Conservation (phyloP, 2,329 filamentous ascomycete genomes). For the Venturia nashicola region DNA sequence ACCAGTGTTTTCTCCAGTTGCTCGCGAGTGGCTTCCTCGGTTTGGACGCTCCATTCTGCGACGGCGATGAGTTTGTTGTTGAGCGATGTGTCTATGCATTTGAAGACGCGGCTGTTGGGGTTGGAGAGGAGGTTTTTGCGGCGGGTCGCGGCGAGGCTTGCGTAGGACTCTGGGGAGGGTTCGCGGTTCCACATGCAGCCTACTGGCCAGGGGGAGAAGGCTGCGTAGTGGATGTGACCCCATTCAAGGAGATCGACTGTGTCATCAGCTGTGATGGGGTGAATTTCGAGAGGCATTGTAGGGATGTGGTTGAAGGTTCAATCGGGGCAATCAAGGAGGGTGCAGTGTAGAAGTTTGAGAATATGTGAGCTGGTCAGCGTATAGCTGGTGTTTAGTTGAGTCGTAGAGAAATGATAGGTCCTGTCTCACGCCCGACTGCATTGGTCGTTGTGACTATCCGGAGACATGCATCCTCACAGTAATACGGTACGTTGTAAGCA, state of each 20-base stretch:
- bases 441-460: neutral
- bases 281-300: conserved; percentile 24
- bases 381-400: neutral
- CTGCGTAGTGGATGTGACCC: conserved; percentile 17
- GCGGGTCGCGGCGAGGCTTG: conserved; percentile 4
- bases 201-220: conserved; percentile 15
- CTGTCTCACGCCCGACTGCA: neutral
- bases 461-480: neutral
- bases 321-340: neutral
- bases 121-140: neutral
- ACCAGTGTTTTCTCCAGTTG: conserved; percentile 18
- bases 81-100: conserved; percentile 21
- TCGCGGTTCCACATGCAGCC: conserved; percentile 17
- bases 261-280: conserved; percentile 14
- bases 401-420: neutral
- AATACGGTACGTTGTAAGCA: too few relatives aligned
- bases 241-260: conserved; percentile 19
- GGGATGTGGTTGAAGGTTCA: neutral
- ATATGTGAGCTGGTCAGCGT: neutral
- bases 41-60: conserved; percentile 25
- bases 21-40: conserved; percentile 20
- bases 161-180: conserved; percentile 9
- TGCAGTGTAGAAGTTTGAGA: neutral
- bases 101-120: conserved; percentile 5
- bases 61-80: conserved; percentile 20